Percentiles rank a stretch among this genome's conserved stretches.
Evolutionary conservation across 2,329 filamentous ascomycete species (phyloP).

Genomic region (Onygenales sp.): DNA sequence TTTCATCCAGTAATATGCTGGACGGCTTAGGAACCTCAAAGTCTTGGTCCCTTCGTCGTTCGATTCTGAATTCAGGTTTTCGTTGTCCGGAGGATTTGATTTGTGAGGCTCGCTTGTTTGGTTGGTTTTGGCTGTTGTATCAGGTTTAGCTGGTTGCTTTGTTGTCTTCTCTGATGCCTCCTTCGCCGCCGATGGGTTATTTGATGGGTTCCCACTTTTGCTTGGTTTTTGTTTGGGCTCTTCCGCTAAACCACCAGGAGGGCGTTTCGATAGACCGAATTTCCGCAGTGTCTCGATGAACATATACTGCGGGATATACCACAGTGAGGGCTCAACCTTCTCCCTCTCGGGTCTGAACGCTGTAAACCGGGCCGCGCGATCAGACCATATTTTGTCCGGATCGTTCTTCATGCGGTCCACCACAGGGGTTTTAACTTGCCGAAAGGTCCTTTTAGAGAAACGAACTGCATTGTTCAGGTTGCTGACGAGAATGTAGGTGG

Average conservation of each 20-base stretch:
- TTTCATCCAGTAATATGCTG: too few species aligned
- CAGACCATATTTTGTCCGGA: not conserved
- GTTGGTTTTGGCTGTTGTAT: too few species aligned
- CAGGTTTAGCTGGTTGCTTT: too few species aligned
- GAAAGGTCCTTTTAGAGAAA: not conserved
- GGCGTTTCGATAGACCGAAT: not conserved
- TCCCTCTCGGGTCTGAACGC: not conserved
- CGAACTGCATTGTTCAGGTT: not conserved
- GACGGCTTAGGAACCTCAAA: too few species aligned
- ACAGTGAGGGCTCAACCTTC: not conserved
- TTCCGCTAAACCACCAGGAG: not conserved
- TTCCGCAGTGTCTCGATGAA: not conserved
- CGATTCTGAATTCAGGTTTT: too few species aligned
- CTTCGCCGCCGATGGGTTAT: too few species aligned
- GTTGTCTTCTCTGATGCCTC: too few species aligned
- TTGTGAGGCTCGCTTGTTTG: too few species aligned
- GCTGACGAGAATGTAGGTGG: not conserved
- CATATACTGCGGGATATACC: not conserved
- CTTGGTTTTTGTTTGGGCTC: too few species aligned
- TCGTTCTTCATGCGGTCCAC: not conserved
- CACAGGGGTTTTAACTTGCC: not conserved
- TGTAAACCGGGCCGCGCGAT: not conserved
- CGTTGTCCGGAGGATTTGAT: too few species aligned
- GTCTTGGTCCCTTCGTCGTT: too few species aligned
- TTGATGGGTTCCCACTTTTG: too few species aligned